Conservation (phyloP, 805 yeast genomes). For the Candida germanica region DNA sequence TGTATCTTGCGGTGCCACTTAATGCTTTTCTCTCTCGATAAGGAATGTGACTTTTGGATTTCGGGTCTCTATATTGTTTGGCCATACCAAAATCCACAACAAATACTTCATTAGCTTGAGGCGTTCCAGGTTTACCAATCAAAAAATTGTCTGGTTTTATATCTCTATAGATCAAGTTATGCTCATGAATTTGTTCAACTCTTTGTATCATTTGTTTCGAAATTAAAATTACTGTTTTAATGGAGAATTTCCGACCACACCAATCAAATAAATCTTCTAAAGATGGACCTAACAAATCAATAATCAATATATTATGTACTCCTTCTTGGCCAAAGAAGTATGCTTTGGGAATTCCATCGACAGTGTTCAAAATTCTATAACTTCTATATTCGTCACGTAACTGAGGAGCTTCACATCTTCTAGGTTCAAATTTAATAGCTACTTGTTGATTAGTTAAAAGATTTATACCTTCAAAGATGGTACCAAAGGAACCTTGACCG, state of each 20-base stretch:
- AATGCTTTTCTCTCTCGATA: constrained; percentile 76
- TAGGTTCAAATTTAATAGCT: constrained; percentile 78
- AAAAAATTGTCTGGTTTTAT: constrained; percentile 82
- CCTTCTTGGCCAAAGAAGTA: constrained; percentile 87
- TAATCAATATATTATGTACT: constrained; percentile 70
- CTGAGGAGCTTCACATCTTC: constrained; percentile 82
- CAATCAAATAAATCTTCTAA: constrained; percentile 82
- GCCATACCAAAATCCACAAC: constrained; percentile 88
- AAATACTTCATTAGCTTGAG: constrained; percentile 65
- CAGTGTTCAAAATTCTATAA: constrained; percentile 65
- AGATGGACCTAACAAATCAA: constrained; percentile 77
- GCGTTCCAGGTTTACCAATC: constrained; percentile 58
- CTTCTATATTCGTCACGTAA: constrained; percentile 78
- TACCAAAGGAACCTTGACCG: constrained; percentile 87
- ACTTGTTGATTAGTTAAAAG: constrained; percentile 61
- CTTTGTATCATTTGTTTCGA: constrained; percentile 76
- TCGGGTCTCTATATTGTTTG: constrained; percentile 77
- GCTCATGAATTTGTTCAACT: constrained; percentile 71
- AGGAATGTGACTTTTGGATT: constrained; percentile 77
- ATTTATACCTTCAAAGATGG: constrained; percentile 78
- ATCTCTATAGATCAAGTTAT: constrained; percentile 75
- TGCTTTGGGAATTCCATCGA: constrained; percentile 77
- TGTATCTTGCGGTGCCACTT: constrained; percentile 83
- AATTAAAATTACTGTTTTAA: constrained; percentile 69
- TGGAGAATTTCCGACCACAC: constrained; percentile 76